A percentile compares a stretch with the other conserved stretches of the same genome.
Conservation (phyloP, 345 rosid genomes). For the Murraya koenigii region DNA sequence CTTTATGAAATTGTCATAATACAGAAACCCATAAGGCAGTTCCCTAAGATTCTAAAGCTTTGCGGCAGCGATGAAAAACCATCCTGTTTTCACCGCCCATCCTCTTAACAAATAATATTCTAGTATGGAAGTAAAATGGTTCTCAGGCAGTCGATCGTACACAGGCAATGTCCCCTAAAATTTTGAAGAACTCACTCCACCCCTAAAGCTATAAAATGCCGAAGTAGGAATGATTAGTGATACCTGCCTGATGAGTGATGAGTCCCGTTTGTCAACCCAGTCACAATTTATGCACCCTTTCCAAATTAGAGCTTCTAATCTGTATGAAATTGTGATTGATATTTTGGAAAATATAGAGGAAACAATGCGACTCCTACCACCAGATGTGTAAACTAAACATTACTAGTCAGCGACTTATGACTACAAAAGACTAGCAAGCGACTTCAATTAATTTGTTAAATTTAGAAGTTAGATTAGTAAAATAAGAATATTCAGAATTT, state of each 20-base stretch:
- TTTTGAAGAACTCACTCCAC: neutral
- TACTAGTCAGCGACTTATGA: neutral
- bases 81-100: too few species aligned
- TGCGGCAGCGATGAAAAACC: too few species aligned
- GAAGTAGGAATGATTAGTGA: neutral
- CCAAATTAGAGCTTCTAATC: slow-evolving; percentile 61
- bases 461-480: neutral
- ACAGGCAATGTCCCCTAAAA: neutral
- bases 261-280: slow-evolving; percentile 47
- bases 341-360: neutral
- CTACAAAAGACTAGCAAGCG: neutral
- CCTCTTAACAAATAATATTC: too few species aligned
- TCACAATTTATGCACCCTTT: slow-evolving; percentile 52
- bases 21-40: neutral
- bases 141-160: neutral
- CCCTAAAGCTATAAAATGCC: neutral
- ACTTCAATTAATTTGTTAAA: neutral
- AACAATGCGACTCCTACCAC: neutral
- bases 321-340: slow-evolving; percentile 21
- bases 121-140: neutral
- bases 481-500: too few species aligned
- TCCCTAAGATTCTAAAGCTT: too few species aligned
- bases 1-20: too few species aligned
- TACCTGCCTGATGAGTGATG: too few species aligned
- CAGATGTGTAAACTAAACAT: neutral